Evolutionary conservation across 2,329 filamentous ascomycete species (phyloP).

Genomic region (Pochonia chlamydosporia): DNA sequence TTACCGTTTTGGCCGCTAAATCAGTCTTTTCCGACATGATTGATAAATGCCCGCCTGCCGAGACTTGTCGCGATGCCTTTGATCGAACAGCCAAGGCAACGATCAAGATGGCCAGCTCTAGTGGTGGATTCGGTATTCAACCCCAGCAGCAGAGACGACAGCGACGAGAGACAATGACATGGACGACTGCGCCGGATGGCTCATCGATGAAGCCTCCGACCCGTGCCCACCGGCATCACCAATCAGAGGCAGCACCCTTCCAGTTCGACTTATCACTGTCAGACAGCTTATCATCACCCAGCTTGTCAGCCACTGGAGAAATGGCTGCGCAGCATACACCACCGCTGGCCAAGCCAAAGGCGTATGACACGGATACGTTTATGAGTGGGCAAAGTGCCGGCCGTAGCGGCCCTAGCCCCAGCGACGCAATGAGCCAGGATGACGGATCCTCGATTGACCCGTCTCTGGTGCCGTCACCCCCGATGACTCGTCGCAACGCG

Average conservation of each 20-base stretch:
- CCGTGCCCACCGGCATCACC: constrained; percentile 20
- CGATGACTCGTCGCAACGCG: constrained; percentile 29
- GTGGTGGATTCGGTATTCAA: constrained; percentile 65
- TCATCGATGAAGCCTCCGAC: constrained; percentile 14
- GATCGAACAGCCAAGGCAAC: constrained; percentile 93
- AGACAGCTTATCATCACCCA: constrained; percentile 35
- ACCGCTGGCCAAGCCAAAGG: constrained; percentile 29
- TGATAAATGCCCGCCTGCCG: constrained; percentile 89
- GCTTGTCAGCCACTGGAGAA: constrained; percentile 30
- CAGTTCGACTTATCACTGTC: constrained; percentile 31
- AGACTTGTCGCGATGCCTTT: constrained; percentile 91
- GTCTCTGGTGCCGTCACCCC: constrained; percentile 39
- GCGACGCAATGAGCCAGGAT: constrained; percentile 23
- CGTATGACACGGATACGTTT: constrained; percentile 27
- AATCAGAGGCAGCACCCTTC: constrained; percentile 25
- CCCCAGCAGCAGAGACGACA: constrained; percentile 21
- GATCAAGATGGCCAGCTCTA: constrained; percentile 88
- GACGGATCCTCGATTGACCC: constrained; percentile 30
- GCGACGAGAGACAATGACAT: constrained; percentile 22
- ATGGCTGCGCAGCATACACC: constrained; percentile 28
- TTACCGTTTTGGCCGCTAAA: constrained; percentile 87
- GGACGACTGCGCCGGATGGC: constrained; percentile 22
- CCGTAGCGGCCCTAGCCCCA: constrained; percentile 24
- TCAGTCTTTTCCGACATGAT: constrained; percentile 89
- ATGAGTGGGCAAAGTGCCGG: constrained; percentile 22